Evolutionary conservation across 2,329 filamentous ascomycete genomes (phyloP).

Genomic region (Cytospora leucostoma): DNA sequence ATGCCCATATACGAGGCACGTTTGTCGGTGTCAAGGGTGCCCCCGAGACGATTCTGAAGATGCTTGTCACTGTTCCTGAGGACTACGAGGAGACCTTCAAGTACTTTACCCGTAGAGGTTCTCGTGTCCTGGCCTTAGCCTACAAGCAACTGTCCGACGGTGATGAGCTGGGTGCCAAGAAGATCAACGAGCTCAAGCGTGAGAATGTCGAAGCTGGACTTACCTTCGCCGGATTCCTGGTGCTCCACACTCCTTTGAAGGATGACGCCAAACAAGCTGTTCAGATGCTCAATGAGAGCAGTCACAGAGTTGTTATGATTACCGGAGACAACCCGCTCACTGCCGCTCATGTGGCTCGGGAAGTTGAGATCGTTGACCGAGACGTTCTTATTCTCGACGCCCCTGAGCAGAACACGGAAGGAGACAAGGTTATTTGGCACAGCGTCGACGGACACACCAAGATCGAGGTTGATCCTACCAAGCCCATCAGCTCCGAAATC

Average conservation of each 20-base stretch:
- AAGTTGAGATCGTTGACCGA: slow-evolving; percentile 96
- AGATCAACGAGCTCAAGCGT: slow-evolving; percentile 91
- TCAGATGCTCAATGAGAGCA: slow-evolving; percentile 97
- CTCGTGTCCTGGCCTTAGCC: slow-evolving; percentile 87
- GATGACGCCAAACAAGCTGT: slow-evolving; percentile 93
- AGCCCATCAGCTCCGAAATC: slow-evolving; percentile 79
- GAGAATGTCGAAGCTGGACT: slow-evolving; percentile 86
- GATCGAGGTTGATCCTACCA: slow-evolving; percentile 81
- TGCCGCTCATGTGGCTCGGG: slow-evolving; percentile 89
- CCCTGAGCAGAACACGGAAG: slow-evolving; percentile 82
- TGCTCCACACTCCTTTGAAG: slow-evolving; percentile 93
- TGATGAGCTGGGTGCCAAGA: slow-evolving; percentile 76
- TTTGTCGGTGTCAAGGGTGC: slow-evolving; percentile 97
- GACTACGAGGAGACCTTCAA: slow-evolving; percentile 99
- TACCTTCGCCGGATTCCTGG: slow-evolving; percentile 90
- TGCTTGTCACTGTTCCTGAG: slow-evolving; percentile 78
- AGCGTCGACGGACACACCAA: slow-evolving; percentile 88
- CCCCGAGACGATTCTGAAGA: slow-evolving; percentile 93
- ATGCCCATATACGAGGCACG: slow-evolving; percentile 77
- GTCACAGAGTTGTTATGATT: slow-evolving; percentile 98
- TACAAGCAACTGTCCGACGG: slow-evolving; percentile 89
- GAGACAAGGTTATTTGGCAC: slow-evolving; percentile 85
- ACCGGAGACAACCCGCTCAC: slow-evolving; percentile 98
- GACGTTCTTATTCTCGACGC: slow-evolving; percentile 94
- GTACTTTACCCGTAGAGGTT: slow-evolving; percentile 94